Evolutionary conservation across 1,284 basidiomycete species (phyloP), one percentile per base, ranked within the genome.

Genomic region (Testicularia cyperi): DNA sequence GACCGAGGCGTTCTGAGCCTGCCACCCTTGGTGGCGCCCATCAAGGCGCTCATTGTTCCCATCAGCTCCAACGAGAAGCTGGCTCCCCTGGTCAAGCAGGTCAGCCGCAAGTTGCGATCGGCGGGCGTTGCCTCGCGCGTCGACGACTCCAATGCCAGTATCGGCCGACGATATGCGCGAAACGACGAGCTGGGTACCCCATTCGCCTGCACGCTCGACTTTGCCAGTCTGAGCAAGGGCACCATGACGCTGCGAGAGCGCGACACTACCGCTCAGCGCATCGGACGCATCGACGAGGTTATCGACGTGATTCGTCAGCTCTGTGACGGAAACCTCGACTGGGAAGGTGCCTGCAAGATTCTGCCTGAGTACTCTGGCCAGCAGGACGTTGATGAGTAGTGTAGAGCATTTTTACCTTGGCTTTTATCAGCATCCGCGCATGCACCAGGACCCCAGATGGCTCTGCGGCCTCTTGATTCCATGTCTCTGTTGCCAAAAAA

Each of bases 171-270:
- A 27, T 98, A 98, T 79, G 85, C 95, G 23, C 85, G 95, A 58
- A 98, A 97, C 80, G 94, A 99, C 80, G 95, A 98, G 80, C 84
- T 99, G 31, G 94, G 94, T 65, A 98, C 94, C 26, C 94, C 94
- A 3, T 98, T 88, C 77, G 94, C 94, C 42, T 83, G 92, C 65
- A 98, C 95, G 5, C 83, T 98, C 56, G 94, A 98, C 80, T 98
- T 98, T 81, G 94, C 92, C 20, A 92, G 91, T 90, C 78, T 79
- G 88, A 49, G 45, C 45, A 73, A 74, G 49, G 72, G 74, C 33
- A 76, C 74, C 21, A 66, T 76, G 57, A 76, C 74, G 30, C 44
- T 76, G 32, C 65, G 74, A 30, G 94, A 98, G 79, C 88, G 94
- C 44, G 94, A 97, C 79, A 91, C 92, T 37, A 97, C 88, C 38